Percentiles rank a stretch among this genome's conserved stretches.
These are phyloP conservation scores for Trichocladium uniseriatum DNA, from an alignment of 495 filamentous ascomycete genomes.

Conservation along the genomic window DNA sequence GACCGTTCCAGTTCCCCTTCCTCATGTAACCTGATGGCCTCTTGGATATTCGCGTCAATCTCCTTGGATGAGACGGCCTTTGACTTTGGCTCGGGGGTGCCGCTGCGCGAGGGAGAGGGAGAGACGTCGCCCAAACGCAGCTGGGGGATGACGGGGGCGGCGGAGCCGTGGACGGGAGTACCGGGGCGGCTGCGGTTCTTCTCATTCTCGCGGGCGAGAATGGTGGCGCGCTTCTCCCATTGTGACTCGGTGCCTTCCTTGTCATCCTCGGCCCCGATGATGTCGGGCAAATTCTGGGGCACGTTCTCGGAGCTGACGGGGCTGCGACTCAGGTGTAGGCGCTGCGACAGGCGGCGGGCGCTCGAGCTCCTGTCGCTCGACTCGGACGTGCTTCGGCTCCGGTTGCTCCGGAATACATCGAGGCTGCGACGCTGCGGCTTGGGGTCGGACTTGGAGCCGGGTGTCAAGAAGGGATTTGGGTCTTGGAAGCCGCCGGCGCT, in stretches of 20 bases:
- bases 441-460: constrained; percentile 20
- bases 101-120: constrained; percentile 5
- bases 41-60: constrained; percentile 75
- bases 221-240: constrained; percentile 87
- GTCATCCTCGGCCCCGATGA: constrained; percentile 40
- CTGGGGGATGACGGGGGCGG: constrained; percentile 16
- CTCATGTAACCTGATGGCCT: constrained; percentile 94
- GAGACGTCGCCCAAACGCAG: constrained; percentile 18
- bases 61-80: constrained; percentile 38
- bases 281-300: constrained; percentile 68
- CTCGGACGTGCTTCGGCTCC: constrained; percentile 41
- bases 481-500: constrained; percentile 31
- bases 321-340: constrained; percentile 55
- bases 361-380: constrained; percentile 31
- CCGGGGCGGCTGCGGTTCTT: constrained; percentile 34
- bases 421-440: constrained; percentile 22
- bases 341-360: constrained; percentile 52
- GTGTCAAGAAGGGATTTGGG: constrained; percentile 25
- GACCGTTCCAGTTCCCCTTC: constrained; percentile 63
- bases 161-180: constrained; percentile 20
- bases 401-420: constrained; percentile 23
- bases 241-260: constrained; percentile 35
- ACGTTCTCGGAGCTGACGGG: constrained; percentile 63
- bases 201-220: constrained; percentile 63
- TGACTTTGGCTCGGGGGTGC: constrained; percentile 14